Percentiles rank a stretch among this genome's conserved stretches.
These are phyloP conservation scores for Panaeolus cyanescens DNA, from an alignment of 768 basidiomycete genomes.

Conservation along the genomic window DNA sequence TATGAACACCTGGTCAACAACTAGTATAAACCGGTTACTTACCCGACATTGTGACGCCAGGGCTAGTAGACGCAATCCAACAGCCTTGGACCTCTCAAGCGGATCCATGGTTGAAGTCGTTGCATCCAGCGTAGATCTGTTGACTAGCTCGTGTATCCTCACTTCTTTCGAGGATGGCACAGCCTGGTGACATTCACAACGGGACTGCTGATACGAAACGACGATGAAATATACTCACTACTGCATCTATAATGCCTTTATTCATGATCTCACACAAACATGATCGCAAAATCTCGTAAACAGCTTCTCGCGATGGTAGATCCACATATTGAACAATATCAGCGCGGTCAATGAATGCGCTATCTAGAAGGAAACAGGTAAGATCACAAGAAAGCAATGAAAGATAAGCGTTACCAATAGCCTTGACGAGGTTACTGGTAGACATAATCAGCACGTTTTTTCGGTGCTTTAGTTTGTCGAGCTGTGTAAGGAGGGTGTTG, in stretches of 20 bases:
- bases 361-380: conserved; percentile 54
- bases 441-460: conserved; percentile 97
- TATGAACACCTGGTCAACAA: conserved; percentile 3
- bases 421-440: conserved; percentile 92
- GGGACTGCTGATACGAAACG: conserved; percentile 1
- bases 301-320: conserved; percentile 85
- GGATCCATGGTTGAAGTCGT: conserved; percentile 23
- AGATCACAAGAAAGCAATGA: neutral
- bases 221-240: conserved; percentile 45
- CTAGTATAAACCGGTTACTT: conserved; percentile 28
- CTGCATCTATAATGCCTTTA: conserved; percentile 65
- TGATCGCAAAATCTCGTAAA: conserved; percentile 88
- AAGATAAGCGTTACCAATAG: conserved; percentile 80
- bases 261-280: conserved; percentile 80
- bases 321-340: conserved; percentile 97
- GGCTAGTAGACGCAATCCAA: conserved; percentile 58
- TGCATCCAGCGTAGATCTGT: conserved; percentile 13
- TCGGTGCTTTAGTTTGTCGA: conserved; percentile 90
- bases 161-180: conserved; percentile 67
- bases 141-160: conserved; percentile 52
- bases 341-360: conserved; percentile 94
- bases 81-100: conserved; percentile 50
- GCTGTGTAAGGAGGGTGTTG: conserved; percentile 93
- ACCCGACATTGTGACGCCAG: conserved; percentile 85
- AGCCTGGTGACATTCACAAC: conserved; percentile 44